Evolutionary conservation across 139 green algal genomes (phyloP), one percentile per base, ranked within the genome.

Genomic region (Chlamydomonas asymmetrica): DNA sequence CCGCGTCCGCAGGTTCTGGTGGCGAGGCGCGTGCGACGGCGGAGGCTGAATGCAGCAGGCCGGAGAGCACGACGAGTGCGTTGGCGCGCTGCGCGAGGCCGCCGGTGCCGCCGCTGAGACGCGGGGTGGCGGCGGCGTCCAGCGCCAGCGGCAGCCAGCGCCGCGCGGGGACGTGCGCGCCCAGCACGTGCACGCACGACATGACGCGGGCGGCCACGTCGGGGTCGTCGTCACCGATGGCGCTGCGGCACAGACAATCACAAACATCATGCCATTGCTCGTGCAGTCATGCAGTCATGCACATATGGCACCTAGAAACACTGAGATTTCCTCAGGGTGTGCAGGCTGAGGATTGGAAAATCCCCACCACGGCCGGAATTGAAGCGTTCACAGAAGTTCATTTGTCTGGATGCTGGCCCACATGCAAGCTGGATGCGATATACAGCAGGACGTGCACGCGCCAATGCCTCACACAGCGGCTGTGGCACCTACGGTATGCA

Each of bases 31-130:
- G 68, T 20, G 40, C 25, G 32, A 81, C 74, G 32, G 34, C 48
- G 10, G 69, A 80, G 2, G 87, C 86, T 20, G 88, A 85, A 54
- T 88, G 73, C 32, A 92, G 40, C 64, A 94, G 63, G 9, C 80
- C 85, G 2, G 88, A 84, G 37, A 92, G 70, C 25, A 94, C 80
- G 29, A 92, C 87, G n/a, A 96, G 83, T 1, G 82, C 78, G 41
- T 88, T 88, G 20, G 88, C 87, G 29, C 77, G 82, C 61, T 89
- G 80, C 4, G 78, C 39, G 29, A 32, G 2, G 54, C 5, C 8
- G 52, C 39, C 13, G 56, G 40, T 5, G 29, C 61, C 20, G 59
- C 1, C 22, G 72, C 27, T 27, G 79, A 40, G 2, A 43, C 3
- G 29, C 45, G 5, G 18, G 75, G 50, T n/a, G 72, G 56, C 25